Base-by-base conservation (phyloP, 2,329 filamentous ascomycete species). In the Diaporthe sp. region DNA sequence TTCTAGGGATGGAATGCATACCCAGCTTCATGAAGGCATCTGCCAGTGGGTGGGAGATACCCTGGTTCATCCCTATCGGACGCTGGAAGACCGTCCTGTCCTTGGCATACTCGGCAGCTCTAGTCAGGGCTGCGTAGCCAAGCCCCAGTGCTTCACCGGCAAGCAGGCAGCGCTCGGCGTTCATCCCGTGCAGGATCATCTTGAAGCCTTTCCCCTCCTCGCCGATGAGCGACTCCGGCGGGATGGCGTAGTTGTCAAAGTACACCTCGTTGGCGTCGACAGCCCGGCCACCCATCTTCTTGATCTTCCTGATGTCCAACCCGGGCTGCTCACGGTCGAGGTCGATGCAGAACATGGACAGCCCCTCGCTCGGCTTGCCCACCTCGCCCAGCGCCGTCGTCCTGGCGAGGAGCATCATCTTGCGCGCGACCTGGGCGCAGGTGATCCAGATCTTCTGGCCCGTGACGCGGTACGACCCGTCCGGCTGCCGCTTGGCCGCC, bases 391-490 rank as follows among this genome's bases (percentile, higher is more conserved):
- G 79, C 0, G 93, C 90, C 0, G 92, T 94, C 0, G 94, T 97
- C 1, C 95, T 90, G 0, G 94, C 94, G 0, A 98, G 88, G 0
- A 97, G 87, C 5, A 97, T 92, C 94, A 97, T 97, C 80, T 95
- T 94, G 5, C 89, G 88, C 0, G 95, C 94, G 0, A 96, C 93
- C 82, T 97, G 94, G 0, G 95, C 95, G 72, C 92, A 96, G 0
- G 94, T 94, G 73, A 97, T 97, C 95, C 95, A 97, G 73, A 96
- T 96, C 85, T 97, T 97, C 82, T 96, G 94, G 0, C 95, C 94
- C 0, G 90, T 90, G 15, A 97, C 88, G 1, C 85, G 86, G 81
- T 96, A 97, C 5, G 86, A 88, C 20, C 90, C 90, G 28, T 91
- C 89, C 4, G 77, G 73, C 51, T 82, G 80, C 78, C 88, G 90